Evolutionary conservation across 495 filamentous ascomycete species (phyloP), one percentile per base, ranked within the genome.

Genomic region (Talaromyces adpressus): DNA sequence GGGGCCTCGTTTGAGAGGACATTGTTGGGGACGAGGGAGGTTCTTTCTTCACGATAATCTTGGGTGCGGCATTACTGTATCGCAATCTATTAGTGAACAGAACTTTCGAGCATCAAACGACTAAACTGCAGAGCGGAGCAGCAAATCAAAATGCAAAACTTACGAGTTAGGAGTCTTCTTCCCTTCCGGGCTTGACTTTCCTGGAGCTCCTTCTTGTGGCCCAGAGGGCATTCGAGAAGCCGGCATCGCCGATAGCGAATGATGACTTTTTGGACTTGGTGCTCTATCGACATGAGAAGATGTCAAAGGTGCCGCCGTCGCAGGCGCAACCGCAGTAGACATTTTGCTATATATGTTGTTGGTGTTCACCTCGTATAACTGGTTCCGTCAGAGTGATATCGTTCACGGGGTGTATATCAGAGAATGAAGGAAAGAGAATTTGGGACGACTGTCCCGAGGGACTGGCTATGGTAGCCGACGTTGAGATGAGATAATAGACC

Each of bases 41-140:
- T 73, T 98, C 94, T 77, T 97, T 97, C 81, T 98, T 98, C 47
- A 98, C 92, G 65, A 96, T 85, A 64, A 97, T 93, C 74, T 89
- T 91, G 12, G 91, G 88, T 61, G 83, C 76, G 60, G 76, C 73
- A 65, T 62, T 77, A 59, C 79, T 80, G 65, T 76, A 79, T 52
- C 73, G 76, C 36, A 4, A 14, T 41, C 36, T 16, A 41, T 41
- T 16, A 41, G 36, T 16, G 8, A 72, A 72, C 18, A n/a, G 32
- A 9, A 12, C 8, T 6, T 23, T 18, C 27, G 30, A 12, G 41
- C 20, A 45, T 5, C 57, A 27, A 11, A 36, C 32, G 7, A 6
- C n/a, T 30, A 25, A 18, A 14, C 23, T 61, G n/a, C 41, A 49
- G 8, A 41, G 36, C 9, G 30, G 9, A 32, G 14, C 18, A 32